Percentiles rank a stretch among this genome's conserved stretches.
Conservation (phyloP, 1,139 yeast species). For the Saccharomyces hybrid region DNA sequence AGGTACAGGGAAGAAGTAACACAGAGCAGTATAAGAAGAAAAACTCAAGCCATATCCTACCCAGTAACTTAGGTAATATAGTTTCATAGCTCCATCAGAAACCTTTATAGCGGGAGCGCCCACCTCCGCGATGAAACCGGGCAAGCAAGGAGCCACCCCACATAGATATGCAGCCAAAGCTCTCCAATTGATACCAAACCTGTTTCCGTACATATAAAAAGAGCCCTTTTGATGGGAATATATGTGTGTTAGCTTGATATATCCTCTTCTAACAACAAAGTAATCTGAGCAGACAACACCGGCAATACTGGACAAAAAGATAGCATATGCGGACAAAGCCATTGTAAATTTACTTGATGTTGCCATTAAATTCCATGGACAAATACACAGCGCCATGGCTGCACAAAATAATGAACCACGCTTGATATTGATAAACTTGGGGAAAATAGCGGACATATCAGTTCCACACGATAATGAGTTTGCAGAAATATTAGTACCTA, state of each 20-base stretch:
- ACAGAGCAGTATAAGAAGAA: conserved; percentile 42
- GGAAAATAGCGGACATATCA: conserved; percentile 77
- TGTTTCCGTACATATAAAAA: conserved; percentile 50
- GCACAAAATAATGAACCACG: conserved; percentile 83
- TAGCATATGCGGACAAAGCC: conserved; percentile 77
- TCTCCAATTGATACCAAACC: conserved; percentile 72
- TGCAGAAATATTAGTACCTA: conserved; percentile 89
- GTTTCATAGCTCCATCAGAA: conserved; percentile 53
- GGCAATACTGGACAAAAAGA: conserved; percentile 78
- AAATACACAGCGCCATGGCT: conserved; percentile 61
- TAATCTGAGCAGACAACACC: conserved; percentile 79
- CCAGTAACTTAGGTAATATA: conserved; percentile 67
- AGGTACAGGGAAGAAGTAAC: conserved; percentile 49
- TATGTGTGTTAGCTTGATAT: conserved; percentile 53
- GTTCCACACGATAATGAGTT: conserved; percentile 88
- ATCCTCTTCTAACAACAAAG: conserved; percentile 68
- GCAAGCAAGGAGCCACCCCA: conserved; percentile 75
- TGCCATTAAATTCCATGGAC: conserved; percentile 82
- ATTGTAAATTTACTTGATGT: conserved; percentile 73
- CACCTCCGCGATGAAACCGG: conserved; percentile 80
- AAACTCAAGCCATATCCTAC: conserved; percentile 61
- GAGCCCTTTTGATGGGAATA: conserved; percentile 42
- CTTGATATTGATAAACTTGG: conserved; percentile 71
- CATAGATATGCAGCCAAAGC: conserved; percentile 63
- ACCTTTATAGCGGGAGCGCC: conserved; percentile 57